Evolutionary conservation across 345 rosid species (phyloP).

Genomic region (Eucalyptus melliodora): DNA sequence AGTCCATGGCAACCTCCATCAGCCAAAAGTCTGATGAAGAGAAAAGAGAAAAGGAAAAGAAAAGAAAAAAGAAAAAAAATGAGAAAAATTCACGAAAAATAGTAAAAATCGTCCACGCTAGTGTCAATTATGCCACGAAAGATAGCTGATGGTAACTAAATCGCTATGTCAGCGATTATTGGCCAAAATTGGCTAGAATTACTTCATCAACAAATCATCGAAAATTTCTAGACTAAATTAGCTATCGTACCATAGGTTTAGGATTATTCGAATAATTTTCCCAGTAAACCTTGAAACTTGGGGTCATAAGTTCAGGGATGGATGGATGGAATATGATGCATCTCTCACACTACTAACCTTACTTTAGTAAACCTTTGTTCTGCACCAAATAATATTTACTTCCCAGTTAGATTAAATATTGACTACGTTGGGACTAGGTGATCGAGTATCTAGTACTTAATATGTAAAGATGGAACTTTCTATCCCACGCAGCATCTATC

Average conservation of each 20-base stretch:
- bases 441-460: background rate
- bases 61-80: background rate
- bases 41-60: background rate
- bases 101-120: fast-evolving
- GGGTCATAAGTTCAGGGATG: background rate
- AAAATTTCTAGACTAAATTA: background rate
- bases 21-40: background rate
- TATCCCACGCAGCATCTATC: background rate
- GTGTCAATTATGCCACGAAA: background rate
- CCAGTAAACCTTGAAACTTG: background rate
- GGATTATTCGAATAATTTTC: background rate
- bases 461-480: background rate
- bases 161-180: fast-evolving
- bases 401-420: background rate
- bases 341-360: background rate
- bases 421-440: background rate
- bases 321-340: background rate
- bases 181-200: background rate
- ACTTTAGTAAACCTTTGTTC: background rate
- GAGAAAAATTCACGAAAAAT: background rate
- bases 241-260: fast-evolving
- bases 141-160: background rate
- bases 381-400: background rate
- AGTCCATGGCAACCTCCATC: background rate
- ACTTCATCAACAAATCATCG: background rate